Base-by-base conservation (phyloP, 2,329 filamentous ascomycete genomes). In the Fusarium sp. region DNA sequence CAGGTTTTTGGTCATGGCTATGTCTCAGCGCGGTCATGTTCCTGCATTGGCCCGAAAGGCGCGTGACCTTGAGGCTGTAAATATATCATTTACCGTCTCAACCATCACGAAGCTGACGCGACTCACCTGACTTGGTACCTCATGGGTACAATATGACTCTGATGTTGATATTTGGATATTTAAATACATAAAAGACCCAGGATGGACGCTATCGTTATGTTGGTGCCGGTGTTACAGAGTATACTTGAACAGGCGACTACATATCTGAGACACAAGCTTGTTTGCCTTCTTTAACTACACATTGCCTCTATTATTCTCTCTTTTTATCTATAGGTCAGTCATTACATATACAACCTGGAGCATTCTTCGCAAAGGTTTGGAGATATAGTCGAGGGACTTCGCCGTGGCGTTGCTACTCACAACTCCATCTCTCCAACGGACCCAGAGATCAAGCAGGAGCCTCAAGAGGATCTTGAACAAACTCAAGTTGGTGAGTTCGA, bases 1-100 rank as follows among this genome's bases (percentile, higher is more conserved):
- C 38, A 28, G 36, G 21, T 45, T 69, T 32, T 24, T 57, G 62
- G 56, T 66, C 65, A 68, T 57, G 47, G 46, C 17, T 12, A 56
- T 68, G 65, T 68, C 65, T 68, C 65, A 61, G 30, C 21, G 51
- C 51, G 65, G 65, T 68, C 65, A 68, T 68, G 61, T 68, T 66
- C 65, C 65, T 68, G 65, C 61, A 62, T 68, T 61, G 51, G 61
- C 61, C 38, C 34, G 45, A 52, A 24, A 43, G 44, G 47, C 65
- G 61, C 65, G 65, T 68, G 65, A 68, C 65, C 56, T 48, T 9
- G 32, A 46, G 26, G 30, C 42, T 46, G 28, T n/a, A 23, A 63
- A 38, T 48, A 10, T 21, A 68, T 68, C 65, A 68, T 68, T 50
- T 39, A 69, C 42, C 7, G 56, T 67, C 45, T 67, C 48, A 69